Evolutionary conservation across 352 stramenopile species (phyloP).

Genomic region (Phytophthora syringae): DNA sequence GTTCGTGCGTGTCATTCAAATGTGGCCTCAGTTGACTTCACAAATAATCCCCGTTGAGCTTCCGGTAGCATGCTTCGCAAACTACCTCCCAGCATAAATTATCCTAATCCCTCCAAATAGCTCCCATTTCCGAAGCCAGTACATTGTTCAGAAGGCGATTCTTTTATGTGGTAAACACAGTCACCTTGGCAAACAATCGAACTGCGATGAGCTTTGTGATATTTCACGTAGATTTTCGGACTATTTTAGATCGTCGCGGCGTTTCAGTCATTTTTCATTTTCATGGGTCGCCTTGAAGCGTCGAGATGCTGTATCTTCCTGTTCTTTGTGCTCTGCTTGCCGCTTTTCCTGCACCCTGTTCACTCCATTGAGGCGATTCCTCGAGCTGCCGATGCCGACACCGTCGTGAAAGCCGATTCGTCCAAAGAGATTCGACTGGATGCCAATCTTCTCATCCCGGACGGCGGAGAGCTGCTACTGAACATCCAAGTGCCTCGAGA

Average conservation of each 20-base stretch:
- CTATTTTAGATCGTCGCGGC: not conserved
- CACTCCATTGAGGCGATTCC: slow-evolving; percentile 49
- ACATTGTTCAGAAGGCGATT: too few species aligned
- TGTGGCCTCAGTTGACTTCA: too few species aligned
- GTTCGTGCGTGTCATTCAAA: too few species aligned
- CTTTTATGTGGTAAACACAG: too few species aligned
- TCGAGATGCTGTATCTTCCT: not conserved
- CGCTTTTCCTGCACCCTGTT: not conserved
- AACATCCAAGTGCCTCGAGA: slow-evolving; percentile 70
- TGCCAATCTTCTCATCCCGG: slow-evolving; percentile 75
- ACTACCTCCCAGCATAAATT: too few species aligned
- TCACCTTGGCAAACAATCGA: too few species aligned
- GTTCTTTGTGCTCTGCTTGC: slow-evolving; percentile 20
- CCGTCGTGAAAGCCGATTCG: slow-evolving; percentile 50
- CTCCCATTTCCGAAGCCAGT: too few species aligned
- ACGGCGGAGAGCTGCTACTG: slow-evolving; percentile 70
- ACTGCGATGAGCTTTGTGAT: too few species aligned
- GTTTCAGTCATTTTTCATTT: not conserved
- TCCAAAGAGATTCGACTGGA: slow-evolving; percentile 66
- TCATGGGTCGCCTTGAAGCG: not conserved
- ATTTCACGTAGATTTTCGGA: too few species aligned
- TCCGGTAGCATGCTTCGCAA: too few species aligned
- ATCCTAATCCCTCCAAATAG: too few species aligned
- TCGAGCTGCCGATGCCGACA: slow-evolving; percentile 56
- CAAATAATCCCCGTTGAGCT: too few species aligned